Evolutionary conservation across 176 grass and related monocot genomes (phyloP), one percentile per base, ranked within the genome.

Genomic region (Hyparrhenia diplandra): DNA sequence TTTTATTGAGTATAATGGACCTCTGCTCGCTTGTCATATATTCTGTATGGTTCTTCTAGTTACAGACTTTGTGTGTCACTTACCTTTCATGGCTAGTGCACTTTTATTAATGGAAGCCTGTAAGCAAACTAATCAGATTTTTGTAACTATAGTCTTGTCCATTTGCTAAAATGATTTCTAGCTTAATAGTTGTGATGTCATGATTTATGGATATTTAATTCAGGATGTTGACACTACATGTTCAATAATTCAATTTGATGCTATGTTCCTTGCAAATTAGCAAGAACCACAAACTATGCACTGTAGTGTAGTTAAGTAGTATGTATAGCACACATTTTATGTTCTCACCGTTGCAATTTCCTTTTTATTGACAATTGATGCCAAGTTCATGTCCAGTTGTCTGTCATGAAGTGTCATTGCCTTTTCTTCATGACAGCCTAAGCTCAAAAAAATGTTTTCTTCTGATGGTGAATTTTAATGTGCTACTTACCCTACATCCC

Each of bases 391-490:
- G 28, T 45, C 43, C 34, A 61, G 25, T 61, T 28, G 58, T 14
- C 10, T 0, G 32, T 42, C 20, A 71, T 32, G 37, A 82, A 20
- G 9, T 20, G 34, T 66, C 23, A 87, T 42, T 52, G 20, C 32
- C 40, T 21, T 58, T 78, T 36, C 46, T 32, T 58, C 9, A 25
- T 46, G n/a, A 17, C 31, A 69, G 12, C 24, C 68, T 23, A 47
- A 76, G 72, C 20, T 62, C 49, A 13, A 62, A 11, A 11, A 40
- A 62, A 68, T 76, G 69, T 62, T 28, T 24, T 84, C 28, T 79
- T 45, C 27, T 16, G 14, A 79, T 23, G 11, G 10, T 30, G 28
- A 13, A n/a, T 32, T 72, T 75, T 84, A 32, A 61, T 60, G 27
- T 75, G 71, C 66, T 84, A 34, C 57, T 45, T 67, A 29, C 28